Base-by-base conservation (phyloP, 108 stramenopile species). In the Skeletonema menzelii region DNA sequence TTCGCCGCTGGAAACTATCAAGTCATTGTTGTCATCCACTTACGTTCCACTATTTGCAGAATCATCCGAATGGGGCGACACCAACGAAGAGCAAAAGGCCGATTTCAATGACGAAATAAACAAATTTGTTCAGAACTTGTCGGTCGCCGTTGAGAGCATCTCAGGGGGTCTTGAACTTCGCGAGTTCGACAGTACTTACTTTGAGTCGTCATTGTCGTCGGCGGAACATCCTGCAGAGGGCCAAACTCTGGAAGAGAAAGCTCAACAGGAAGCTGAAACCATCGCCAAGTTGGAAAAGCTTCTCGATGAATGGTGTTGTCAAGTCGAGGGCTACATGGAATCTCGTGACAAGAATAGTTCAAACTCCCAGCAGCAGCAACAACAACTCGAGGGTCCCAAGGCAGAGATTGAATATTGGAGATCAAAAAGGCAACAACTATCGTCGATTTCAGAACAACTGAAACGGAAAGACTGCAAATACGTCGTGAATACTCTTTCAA, bases 331-430 rank as follows among this genome's bases (percentile, higher is more conserved):
- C 8, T 94, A 93, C 75, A 73, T 94, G 30, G 82, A 88, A 56
- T 82, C 74, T 47, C 69, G 63, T 22, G 72, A 70, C 35, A 80
- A 24, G n/a, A 61, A 57, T 53, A 37, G 20, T 7, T 22, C 49
- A 22, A 46, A 4, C 12, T 46, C n/a, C 19, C 49, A 22, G 22
- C 46, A 47, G 46, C 46, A 47, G 46, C 46, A 47, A 4, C 49
- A 38, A 27, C 76, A 77, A 55, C 80, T 91, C 44, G 84, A 69
- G 34, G 94, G 96, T 2, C 96, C 96, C 40, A 83, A 85, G 34
- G 91, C 86, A 8, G 93, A 95, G 70, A 77, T 96, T 60, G 91
- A 92, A 63, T 85, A 84, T 65, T 96, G 96, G 96, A 85, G 92
- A 15, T 73, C 69, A 22, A 85, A 90, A 38, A 93, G 91, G 87